Evolutionary conservation across 768 basidiomycete genomes (phyloP).

Genomic region (Phanerodontia chrysosporium): DNA sequence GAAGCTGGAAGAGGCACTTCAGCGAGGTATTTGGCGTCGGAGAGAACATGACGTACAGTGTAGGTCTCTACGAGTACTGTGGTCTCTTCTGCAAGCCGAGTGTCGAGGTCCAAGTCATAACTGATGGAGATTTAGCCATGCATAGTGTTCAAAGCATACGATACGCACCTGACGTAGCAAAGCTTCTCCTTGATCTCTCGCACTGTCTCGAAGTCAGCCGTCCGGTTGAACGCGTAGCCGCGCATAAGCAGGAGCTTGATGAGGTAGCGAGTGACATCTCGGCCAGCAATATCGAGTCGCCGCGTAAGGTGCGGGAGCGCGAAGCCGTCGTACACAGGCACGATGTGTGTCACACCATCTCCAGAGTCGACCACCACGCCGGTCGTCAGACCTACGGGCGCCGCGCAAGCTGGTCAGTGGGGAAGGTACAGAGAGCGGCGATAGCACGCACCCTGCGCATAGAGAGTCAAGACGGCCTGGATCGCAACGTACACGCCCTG

Average conservation of each 20-base stretch:
- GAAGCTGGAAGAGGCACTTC: slow-evolving; percentile 52
- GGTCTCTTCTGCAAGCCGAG: slow-evolving; percentile 90
- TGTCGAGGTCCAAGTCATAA: slow-evolving; percentile 96
- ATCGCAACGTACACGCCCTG: slow-evolving; percentile 96
- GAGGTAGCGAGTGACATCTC: slow-evolving; percentile 96
- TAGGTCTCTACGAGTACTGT: slow-evolving; percentile 95
- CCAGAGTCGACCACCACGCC: slow-evolving; percentile 99
- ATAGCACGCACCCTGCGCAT: slow-evolving; percentile 83
- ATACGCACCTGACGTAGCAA: slow-evolving; percentile 87
- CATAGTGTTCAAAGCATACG: background rate
- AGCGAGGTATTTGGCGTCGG: background rate
- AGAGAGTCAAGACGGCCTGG: slow-evolving; percentile 95
- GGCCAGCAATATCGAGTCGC: slow-evolving; percentile 94
- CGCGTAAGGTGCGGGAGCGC: slow-evolving; percentile 92
- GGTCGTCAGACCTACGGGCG: slow-evolving; percentile 78
- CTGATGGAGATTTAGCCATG: slow-evolving; percentile 33
- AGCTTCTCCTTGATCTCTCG: slow-evolving; percentile 98
- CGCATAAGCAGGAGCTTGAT: slow-evolving; percentile 99
- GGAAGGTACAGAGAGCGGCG: background rate
- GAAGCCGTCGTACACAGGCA: slow-evolving; percentile 97
- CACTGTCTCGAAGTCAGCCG: slow-evolving; percentile 99
- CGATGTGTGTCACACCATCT: slow-evolving; percentile 98
- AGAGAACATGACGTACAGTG: slow-evolving; percentile 51
- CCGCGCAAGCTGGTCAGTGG: background rate
- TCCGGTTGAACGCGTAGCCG: slow-evolving; percentile 99